Conservation (phyloP, 208 protist species). For the Leishmania guyanensis region DNA sequence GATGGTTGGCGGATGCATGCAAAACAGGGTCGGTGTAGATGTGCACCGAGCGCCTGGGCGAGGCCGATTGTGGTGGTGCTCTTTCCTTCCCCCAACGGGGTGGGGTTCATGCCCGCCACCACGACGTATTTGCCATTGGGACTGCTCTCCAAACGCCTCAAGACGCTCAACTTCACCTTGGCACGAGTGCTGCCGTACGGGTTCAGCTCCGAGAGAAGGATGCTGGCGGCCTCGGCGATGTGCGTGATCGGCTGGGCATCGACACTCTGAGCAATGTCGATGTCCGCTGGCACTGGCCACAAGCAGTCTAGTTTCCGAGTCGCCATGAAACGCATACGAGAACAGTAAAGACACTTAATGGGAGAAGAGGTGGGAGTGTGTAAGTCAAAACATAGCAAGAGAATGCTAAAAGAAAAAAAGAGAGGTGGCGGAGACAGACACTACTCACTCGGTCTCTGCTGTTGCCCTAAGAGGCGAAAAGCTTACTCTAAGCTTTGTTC, state of each 20-base stretch:
- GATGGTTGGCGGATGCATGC: conserved; percentile 98
- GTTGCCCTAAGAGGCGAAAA: neutral
- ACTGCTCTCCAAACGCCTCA: conserved; percentile 83
- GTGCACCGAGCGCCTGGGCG: conserved; percentile 96
- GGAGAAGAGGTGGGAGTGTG: neutral
- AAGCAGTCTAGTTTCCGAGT: conserved; percentile 56
- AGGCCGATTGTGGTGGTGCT: conserved; percentile 98
- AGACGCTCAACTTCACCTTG: conserved; percentile 86
- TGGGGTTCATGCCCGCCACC: conserved; percentile 94
- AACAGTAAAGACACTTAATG: conserved; percentile 23
- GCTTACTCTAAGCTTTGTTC: neutral
- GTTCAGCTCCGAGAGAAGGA: conserved; percentile 91
- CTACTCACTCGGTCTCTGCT: neutral
- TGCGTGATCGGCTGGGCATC: conserved; percentile 75
- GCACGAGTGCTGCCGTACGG: conserved; percentile 92
- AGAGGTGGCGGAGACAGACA: neutral
- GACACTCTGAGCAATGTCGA: conserved; percentile 93
- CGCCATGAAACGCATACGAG: conserved; percentile 41
- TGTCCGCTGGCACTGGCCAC: conserved; percentile 91
- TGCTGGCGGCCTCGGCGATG: conserved; percentile 77
- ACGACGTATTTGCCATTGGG: conserved; percentile 96
- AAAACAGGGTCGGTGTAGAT: conserved; percentile 93
- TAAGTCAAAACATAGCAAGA: neutral
- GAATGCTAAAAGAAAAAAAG: neutral
- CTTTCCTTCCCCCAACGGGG: conserved; percentile 97